Evolutionary conservation across 805 yeast species (phyloP), one percentile per base, ranked within the genome.

Genomic region (Schwanniomyces pseudopolymorphus): DNA sequence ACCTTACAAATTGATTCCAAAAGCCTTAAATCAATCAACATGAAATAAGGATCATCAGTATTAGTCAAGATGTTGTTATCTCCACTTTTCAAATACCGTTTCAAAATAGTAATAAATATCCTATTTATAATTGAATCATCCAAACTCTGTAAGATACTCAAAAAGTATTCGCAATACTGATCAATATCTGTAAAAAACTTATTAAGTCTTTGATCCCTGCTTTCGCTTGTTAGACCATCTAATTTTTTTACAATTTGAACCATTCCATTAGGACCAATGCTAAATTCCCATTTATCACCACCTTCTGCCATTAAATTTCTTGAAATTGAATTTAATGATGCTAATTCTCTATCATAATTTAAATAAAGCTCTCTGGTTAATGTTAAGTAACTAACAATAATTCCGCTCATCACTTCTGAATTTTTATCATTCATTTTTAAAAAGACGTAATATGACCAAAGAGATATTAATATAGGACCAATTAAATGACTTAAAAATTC

Each of bases 1-100:
- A 72, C 70, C 4, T 76, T 75, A 20, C 83, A 80, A 27, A 88
- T 65, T 26, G 67, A 63, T 57, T 89, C 94, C 42, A 91, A 63
- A 9, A 89, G 58, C 48, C 84, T 78, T 48, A 89, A 67, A 56
- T 86, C 85, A 5, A 81, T 66, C 31, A 87, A 66, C 44, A 79
- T 70, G 6, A 75, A 53, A 43, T 80, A 75, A n/a, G 88, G 85
- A 48, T 77, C 74, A 4, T 69, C 68, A 19, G 55, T 53, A 0
- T 56, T 55, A 8, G 53, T 55, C 9, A 57, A 33, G 0, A 51
- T 13, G 9, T 47, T 45, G 49, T 44, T 19, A 42, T 56, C 33
- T 2, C 46, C 39, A 1, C 35, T 42, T 2, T 60, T 56, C 10
- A 87, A 70, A 91, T 96, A 88, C 53, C 83, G 69, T 46, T 75